phyloP scores from a whole-genome alignment of 2,329 filamentous ascomycete species.

The Ciborinia camelliae region DNA sequence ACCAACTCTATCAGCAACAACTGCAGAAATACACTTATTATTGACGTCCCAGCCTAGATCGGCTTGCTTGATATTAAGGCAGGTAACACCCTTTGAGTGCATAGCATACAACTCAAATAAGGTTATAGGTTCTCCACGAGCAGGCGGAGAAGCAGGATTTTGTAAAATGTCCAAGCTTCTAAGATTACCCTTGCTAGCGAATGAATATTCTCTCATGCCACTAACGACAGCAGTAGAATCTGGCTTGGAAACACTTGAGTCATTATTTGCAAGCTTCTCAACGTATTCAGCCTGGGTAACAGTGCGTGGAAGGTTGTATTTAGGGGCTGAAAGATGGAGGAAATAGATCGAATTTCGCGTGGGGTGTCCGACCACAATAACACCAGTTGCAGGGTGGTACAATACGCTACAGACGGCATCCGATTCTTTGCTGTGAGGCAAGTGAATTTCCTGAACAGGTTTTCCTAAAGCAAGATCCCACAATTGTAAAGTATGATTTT shows the following conservation, averaged over 20 bases:
- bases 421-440: constrained; percentile 92
- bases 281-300: constrained; percentile 89
- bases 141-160: constrained; percentile 60
- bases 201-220: constrained; percentile 91
- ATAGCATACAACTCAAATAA: constrained; percentile 95
- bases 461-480: constrained; percentile 97
- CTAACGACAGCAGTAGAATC: constrained; percentile 97
- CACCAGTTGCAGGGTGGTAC: constrained; percentile 88
- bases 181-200: constrained; percentile 79
- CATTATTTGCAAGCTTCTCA: constrained; percentile 69
- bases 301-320: constrained; percentile 74
- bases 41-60: constrained; percentile 91
- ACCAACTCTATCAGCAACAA: constrained; percentile 72
- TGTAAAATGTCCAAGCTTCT: constrained; percentile 87
- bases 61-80: constrained; percentile 77
- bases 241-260: constrained; percentile 72
- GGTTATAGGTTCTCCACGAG: constrained; percentile 61
- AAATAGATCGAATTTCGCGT: constrained; percentile 98
- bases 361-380: constrained; percentile 92
- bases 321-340: constrained; percentile 88
- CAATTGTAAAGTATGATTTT: constrained; percentile 96
- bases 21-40: constrained; percentile 76
- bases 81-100: constrained; percentile 96
- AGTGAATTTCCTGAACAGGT: constrained; percentile 93
- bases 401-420: constrained; percentile 97